Evolutionary conservation across 2,329 filamentous ascomycete genomes (phyloP), one percentile per base, ranked within the genome.

Genomic region (Biscogniauxia mediterranea): DNA sequence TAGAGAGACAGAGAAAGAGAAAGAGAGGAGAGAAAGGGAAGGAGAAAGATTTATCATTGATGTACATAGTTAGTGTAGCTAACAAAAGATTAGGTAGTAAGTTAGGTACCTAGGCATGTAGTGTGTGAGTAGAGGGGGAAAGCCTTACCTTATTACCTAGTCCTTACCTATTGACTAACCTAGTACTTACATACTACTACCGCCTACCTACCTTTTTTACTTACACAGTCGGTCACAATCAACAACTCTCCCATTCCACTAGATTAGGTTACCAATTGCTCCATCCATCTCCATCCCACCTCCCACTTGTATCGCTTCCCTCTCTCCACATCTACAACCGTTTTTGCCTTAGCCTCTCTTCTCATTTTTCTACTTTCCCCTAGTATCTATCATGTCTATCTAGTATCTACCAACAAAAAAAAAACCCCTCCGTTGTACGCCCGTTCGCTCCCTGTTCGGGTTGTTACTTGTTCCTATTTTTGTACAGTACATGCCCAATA

Each of bases 251-350:
- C 23, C 23, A 23, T 23, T 23, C 23, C 23, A 23, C 23, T 23
- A n/a, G n/a, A n/a, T n/a, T n/a, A n/a, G n/a, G n/a, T n/a, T n/a
- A n/a, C n/a, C n/a, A n/a, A n/a, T n/a, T 23, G 56, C 61, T 63
- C 56, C 63, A 52, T 58, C 65, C 61, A 66, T 57, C 59, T 60
- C 58, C 66, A 68, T 66, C 64, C 66, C 66, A 66, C 63, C 67
- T 60, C 64, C 55, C 54, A 28, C 55, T 23, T 9, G 23, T 50
- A 23, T 20, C 52, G 42, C 55, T 46, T 67, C 58, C 57, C 58
- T 32, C 56, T 57, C 53, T 55, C 49, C 61, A 56, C 58, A 56
- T 63, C 52, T 61, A 64, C 62, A 59, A 28, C 49, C 51, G 13
- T 42, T 17, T 28, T 21, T 54, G 64, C 64, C 57, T 64, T 64